phyloP scores from a whole-genome alignment of 306 rosid genomes.

The Corylus americana region DNA sequence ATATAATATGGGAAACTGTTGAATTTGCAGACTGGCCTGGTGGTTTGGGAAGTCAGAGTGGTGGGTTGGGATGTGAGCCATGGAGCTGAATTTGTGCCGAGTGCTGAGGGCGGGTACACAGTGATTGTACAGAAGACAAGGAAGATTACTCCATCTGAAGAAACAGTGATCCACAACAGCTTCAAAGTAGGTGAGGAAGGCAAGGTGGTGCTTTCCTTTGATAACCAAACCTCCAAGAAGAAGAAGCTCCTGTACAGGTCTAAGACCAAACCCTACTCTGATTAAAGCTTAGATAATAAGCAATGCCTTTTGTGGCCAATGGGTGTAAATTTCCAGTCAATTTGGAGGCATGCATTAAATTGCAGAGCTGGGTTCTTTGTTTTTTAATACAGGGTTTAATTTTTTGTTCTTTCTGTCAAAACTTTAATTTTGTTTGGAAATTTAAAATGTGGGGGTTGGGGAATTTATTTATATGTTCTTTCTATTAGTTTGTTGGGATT shows the following conservation, averaged over 20 bases:
- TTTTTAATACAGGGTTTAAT: conserved; percentile 34
- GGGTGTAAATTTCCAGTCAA: conserved; percentile 7
- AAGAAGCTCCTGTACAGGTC: conserved; percentile 93
- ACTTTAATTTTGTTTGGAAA: conserved; percentile 26
- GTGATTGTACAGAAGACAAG: conserved; percentile 76
- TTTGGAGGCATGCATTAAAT: conserved; percentile 4
- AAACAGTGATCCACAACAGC: conserved; percentile 62
- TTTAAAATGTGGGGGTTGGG: conserved; percentile 25
- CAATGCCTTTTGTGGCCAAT: conserved; percentile 9
- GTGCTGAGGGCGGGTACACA: conserved; percentile 72
- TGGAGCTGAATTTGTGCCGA: conserved; percentile 84
- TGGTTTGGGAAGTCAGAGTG: conserved; percentile 85
- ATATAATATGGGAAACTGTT: background rate
- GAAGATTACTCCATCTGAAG: conserved; percentile 62
- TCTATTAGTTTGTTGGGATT: conserved; percentile 10
- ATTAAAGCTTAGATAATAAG: conserved; percentile 14
- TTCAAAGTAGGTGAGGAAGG: conserved; percentile 78
- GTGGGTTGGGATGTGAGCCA: conserved; percentile 87
- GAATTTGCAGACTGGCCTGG: conserved; percentile 44
- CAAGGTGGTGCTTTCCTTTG: conserved; percentile 74
- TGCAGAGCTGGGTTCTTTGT: conserved; percentile 29
- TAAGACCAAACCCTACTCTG: conserved; percentile 67
- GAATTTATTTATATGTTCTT: conserved; percentile 32
- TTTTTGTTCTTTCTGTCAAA: conserved; percentile 31
- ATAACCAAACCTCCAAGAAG: conserved; percentile 87